Conservation (phyloP, 2,329 filamentous ascomycete species). For the Fusarium albidum region DNA sequence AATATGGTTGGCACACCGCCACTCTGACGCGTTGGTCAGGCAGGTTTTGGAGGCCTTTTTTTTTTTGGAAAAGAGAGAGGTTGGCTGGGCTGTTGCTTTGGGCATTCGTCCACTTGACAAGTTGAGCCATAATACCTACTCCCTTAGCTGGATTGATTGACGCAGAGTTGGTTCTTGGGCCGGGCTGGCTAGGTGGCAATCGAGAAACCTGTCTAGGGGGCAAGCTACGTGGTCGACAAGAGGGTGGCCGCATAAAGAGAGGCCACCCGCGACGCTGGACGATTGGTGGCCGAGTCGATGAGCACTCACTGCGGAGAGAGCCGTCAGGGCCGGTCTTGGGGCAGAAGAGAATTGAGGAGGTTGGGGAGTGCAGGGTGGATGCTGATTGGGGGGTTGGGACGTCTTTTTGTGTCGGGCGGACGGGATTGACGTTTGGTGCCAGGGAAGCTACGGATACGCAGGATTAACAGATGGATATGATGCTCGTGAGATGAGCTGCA, state of each 20-base stretch:
- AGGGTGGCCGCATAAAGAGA: conserved; percentile 37
- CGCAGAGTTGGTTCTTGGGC: not conserved
- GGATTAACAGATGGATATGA: too few species aligned
- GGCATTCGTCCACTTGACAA: conserved; percentile 6
- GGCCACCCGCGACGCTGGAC: conserved; percentile 33
- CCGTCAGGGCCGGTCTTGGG: conserved; percentile 1
- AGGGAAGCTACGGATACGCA: too few species aligned
- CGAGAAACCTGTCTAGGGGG: not conserved
- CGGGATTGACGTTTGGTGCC: too few species aligned
- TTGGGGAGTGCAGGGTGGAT: conserved; percentile 36
- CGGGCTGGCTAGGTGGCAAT: conserved; percentile 4
- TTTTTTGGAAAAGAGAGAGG: conserved; percentile 12
- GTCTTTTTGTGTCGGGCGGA: not conserved
- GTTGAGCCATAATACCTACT: too few species aligned
- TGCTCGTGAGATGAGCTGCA: too few species aligned
- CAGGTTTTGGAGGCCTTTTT: conserved; percentile 1
- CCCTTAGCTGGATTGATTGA: too few species aligned
- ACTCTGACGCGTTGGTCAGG: conserved; percentile 11
- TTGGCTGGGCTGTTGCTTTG: conserved; percentile 4
- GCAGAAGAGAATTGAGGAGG: conserved; percentile 35
- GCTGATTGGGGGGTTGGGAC: conserved; percentile 18
- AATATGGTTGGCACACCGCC: conserved; percentile 19
- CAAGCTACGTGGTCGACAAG: conserved; percentile 26
- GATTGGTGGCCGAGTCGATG: conserved; percentile 28
- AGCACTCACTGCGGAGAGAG: conserved; percentile 16